These are phyloP conservation scores for Magnaporthiopsis incrustans DNA, from an alignment of 2,329 filamentous ascomycete genomes.

Conservation along the genomic window DNA sequence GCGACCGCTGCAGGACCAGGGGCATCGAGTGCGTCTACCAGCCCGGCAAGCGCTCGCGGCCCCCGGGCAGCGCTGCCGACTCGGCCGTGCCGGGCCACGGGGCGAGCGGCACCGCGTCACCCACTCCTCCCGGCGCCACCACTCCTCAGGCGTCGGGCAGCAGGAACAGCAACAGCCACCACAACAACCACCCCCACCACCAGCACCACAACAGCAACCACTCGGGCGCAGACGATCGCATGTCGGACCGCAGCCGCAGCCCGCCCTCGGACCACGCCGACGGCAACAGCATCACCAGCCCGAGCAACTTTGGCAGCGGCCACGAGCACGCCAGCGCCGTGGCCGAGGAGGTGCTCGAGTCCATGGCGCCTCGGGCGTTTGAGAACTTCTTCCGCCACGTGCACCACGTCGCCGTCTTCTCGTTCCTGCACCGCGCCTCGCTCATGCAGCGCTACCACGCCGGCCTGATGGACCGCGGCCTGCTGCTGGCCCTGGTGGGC, in stretches of 20 bases:
- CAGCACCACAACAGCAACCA: not conserved
- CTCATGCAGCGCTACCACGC: constrained; percentile 52
- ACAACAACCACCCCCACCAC: not conserved
- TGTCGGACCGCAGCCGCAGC: constrained; percentile 4
- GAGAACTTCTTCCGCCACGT: constrained; percentile 51
- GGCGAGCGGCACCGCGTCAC: constrained; percentile 13
- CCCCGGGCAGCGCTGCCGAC: constrained; percentile 12
- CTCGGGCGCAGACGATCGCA: not conserved
- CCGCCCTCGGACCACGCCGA: constrained; percentile 9
- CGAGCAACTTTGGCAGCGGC: constrained; percentile 11
- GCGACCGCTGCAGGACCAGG: constrained; percentile 42
- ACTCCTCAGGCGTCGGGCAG: not conserved
- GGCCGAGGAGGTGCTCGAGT: constrained; percentile 36
- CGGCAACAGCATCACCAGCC: constrained; percentile 17
- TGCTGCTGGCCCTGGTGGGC: constrained; percentile 46
- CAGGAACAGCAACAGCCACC: not conserved
- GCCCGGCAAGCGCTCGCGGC: constrained; percentile 32
- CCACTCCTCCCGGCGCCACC: constrained; percentile 4
- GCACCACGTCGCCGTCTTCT: constrained; percentile 51
- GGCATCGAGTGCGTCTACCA: constrained; percentile 49
- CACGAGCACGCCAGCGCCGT: constrained; percentile 11
- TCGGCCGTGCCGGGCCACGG: constrained; percentile 17
- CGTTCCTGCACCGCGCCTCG: constrained; percentile 50
- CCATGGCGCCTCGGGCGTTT: constrained; percentile 43
- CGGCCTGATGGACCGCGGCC: constrained; percentile 45